Evolutionary conservation across 306 rosid species (phyloP).

Genomic region (Prunus persica): Prunus_persica_NCBIv2 NC_034012.1:12948001-12948500

Average conservation of each 20-base stretch:
- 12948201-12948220: background rate
- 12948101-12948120: constrained; percentile 56
- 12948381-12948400: constrained; percentile 63
- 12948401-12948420: constrained; percentile 90
- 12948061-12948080: constrained; percentile 86
- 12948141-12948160: constrained; percentile 11
- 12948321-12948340: constrained; percentile 4
- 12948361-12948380: constrained; percentile 54
- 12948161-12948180: constrained; percentile 12
- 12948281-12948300: constrained; percentile 36
- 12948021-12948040: constrained; percentile 74
- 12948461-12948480: constrained; percentile 12
- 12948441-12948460: background rate
- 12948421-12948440: constrained; percentile 13
- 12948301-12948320: constrained; percentile 26
- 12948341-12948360: constrained; percentile 1
- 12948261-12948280: constrained; percentile 99
- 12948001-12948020: constrained; percentile 13
- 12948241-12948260: constrained; percentile 95
- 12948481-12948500: constrained; percentile 3
- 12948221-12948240: constrained; percentile 61
- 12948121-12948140: constrained; percentile 11
- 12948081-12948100: constrained; percentile 88
- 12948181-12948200: background rate
- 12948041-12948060: constrained; percentile 88